A percentile compares a stretch with the other conserved stretches of the same genome.
These are phyloP conservation scores for Hansfordia pulvinata DNA, from an alignment of 2,329 filamentous ascomycete genomes.

Conservation along the genomic window DNA sequence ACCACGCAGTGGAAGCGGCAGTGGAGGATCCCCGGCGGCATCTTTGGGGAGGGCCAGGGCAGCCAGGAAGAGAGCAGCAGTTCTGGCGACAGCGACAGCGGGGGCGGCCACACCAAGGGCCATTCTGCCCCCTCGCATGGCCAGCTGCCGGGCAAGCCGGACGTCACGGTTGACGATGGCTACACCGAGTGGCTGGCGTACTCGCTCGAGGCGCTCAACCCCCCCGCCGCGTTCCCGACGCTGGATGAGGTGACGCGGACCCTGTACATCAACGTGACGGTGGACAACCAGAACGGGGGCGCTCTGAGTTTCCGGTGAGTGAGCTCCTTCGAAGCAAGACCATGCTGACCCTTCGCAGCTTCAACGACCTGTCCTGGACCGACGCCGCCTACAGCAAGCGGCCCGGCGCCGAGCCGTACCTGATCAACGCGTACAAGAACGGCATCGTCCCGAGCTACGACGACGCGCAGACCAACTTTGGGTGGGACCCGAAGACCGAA, in stretches of 20 bases:
- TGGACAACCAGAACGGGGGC: constrained; percentile 19
- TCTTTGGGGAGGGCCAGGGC: too few relatives aligned
- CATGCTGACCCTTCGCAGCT: too few relatives aligned
- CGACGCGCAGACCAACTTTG: constrained; percentile 30
- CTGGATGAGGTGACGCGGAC: constrained; percentile 33
- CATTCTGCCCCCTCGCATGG: too few relatives aligned
- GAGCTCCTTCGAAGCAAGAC: too few relatives aligned
- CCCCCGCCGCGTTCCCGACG: constrained; percentile 19
- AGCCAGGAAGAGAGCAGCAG: too few relatives aligned
- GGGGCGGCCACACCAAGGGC: too few relatives aligned
- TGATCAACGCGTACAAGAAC: constrained; percentile 37
- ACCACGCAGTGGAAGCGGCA: too few relatives aligned
- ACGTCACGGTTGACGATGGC: constrained; percentile 18
- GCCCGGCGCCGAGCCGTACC: constrained; percentile 25
- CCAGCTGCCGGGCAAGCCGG: constrained; percentile 14
- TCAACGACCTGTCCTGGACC: constrained; percentile 30
- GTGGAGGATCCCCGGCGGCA: too few relatives aligned
- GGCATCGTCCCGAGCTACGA: constrained; percentile 37
- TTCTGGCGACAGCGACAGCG: too few relatives aligned
- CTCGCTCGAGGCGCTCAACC: constrained; percentile 23
- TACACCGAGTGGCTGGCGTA: constrained; percentile 28
- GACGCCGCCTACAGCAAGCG: constrained; percentile 14
- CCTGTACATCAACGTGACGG: constrained; percentile 29
- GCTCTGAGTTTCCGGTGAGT: too few relatives aligned
- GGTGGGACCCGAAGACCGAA: constrained; percentile 35